These are phyloP conservation scores for Marchantia paleacea DNA, from an alignment of 225 moss, liverwort and hornwort genomes.

Conservation along the genomic window DNA sequence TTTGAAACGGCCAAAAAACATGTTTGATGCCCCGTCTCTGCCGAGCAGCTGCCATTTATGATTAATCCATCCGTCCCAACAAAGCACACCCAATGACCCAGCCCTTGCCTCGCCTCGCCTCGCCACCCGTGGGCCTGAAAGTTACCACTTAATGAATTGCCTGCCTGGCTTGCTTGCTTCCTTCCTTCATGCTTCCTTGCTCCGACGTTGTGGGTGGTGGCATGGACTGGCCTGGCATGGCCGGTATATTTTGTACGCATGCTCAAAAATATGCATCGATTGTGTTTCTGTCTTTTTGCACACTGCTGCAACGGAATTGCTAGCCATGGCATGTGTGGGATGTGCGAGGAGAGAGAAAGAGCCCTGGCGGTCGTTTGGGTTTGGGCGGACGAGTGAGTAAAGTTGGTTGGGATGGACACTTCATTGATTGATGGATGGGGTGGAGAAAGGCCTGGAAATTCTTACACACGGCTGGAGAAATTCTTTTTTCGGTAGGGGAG, in stretches of 20 bases:
- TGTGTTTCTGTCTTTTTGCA: not conserved
- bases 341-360: not conserved
- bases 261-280: not conserved
- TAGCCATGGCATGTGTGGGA: not conserved
- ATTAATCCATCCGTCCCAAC: slow-evolving; percentile 4
- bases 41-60: not conserved
- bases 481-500: not conserved
- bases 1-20: not conserved
- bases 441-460: not conserved
- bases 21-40: not conserved
- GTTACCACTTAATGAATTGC: not conserved
- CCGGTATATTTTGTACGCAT: not conserved
- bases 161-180: not conserved
- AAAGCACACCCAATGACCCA: too few relatives aligned
- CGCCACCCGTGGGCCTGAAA: slow-evolving; percentile 3
- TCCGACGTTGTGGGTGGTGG: too few relatives aligned
- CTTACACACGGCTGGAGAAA: not conserved
- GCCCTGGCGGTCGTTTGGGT: not conserved
- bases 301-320: slow-evolving; percentile 4
- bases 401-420: not conserved
- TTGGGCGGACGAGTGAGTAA: too few relatives aligned
- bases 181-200: not conserved
- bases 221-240: not conserved
- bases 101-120: not conserved
- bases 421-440: slow-evolving; percentile 2